Conservation (phyloP, 108 stramenopile species). For the Fistulifera pelliculosa region DNA sequence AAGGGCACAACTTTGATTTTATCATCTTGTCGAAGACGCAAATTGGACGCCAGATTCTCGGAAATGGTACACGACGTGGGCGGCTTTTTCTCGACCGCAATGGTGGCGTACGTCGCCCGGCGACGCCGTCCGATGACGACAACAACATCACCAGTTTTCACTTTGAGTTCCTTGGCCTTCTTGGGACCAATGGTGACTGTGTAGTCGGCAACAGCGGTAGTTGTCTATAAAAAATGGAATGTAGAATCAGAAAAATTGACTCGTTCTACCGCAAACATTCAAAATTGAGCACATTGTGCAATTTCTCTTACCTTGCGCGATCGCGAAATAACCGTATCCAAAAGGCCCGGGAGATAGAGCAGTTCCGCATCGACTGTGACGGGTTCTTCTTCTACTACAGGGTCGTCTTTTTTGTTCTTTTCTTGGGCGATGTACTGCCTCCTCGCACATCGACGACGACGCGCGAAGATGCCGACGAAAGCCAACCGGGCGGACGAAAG, state of each 20-base stretch:
- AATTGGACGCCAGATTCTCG: constrained; percentile 58
- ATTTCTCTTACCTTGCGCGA: constrained; percentile 34
- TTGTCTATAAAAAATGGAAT: constrained; percentile 15
- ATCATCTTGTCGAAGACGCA: constrained; percentile 68
- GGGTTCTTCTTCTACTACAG: background rate
- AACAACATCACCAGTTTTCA: constrained; percentile 56
- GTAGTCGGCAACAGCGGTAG: constrained; percentile 34
- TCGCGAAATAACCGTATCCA: constrained; percentile 47
- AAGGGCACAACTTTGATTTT: constrained; percentile 63
- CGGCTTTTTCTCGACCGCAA: constrained; percentile 41
- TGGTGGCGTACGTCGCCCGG: constrained; percentile 57
- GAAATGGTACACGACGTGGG: constrained; percentile 23
- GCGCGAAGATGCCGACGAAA: too few relatives aligned
- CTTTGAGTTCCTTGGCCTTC: constrained; percentile 75
- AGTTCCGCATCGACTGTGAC: constrained; percentile 10
- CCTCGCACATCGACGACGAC: too few relatives aligned
- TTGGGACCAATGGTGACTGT: constrained; percentile 41
- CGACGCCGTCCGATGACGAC: constrained; percentile 69
- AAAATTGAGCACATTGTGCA: background rate
- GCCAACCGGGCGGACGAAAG: too few relatives aligned
- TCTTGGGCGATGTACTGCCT: too few relatives aligned
- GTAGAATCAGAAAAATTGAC: constrained; percentile 3
- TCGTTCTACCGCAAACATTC: background rate
- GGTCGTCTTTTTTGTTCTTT: background rate
- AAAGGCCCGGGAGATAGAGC: constrained; percentile 73